Evolutionary conservation across 2,329 filamentous ascomycete species (phyloP).

Genomic region (Emergomyces orientalis): DNA sequence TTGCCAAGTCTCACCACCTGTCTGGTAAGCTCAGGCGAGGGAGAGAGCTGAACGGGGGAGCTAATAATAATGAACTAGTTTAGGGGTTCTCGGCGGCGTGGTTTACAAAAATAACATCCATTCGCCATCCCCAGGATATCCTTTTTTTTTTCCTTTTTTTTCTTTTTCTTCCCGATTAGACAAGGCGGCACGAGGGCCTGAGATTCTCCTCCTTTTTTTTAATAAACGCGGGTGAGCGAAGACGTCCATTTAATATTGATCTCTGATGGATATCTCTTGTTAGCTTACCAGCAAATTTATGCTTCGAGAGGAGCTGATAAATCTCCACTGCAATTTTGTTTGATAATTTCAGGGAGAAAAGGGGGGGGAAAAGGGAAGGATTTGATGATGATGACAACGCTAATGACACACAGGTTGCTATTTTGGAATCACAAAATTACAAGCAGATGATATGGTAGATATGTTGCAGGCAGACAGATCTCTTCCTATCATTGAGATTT

Average conservation of each 20-base stretch:
- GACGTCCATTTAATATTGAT: background rate
- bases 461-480: too few species aligned
- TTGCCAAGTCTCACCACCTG: background rate
- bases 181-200: background rate
- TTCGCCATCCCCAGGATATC: background rate
- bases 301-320: too few species aligned
- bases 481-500: too few species aligned
- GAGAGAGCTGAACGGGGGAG: background rate
- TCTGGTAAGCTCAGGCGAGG: background rate
- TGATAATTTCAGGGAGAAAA: too few species aligned
- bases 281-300: too few species aligned
- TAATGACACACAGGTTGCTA: too few species aligned
- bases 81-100: background rate
- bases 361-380: too few species aligned
- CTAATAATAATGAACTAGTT: background rate
- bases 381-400: too few species aligned
- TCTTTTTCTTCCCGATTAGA: background rate
- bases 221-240: background rate
- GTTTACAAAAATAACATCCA: background rate
- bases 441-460: too few species aligned
- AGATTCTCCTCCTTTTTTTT: background rate
- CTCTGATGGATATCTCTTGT: too few species aligned
- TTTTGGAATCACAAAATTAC: too few species aligned
- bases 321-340: too few species aligned
- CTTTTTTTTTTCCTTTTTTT: background rate